phyloP scores from a whole-genome alignment of 2,329 filamentous ascomycete genomes.

The Falciphora oryzae region DNA sequence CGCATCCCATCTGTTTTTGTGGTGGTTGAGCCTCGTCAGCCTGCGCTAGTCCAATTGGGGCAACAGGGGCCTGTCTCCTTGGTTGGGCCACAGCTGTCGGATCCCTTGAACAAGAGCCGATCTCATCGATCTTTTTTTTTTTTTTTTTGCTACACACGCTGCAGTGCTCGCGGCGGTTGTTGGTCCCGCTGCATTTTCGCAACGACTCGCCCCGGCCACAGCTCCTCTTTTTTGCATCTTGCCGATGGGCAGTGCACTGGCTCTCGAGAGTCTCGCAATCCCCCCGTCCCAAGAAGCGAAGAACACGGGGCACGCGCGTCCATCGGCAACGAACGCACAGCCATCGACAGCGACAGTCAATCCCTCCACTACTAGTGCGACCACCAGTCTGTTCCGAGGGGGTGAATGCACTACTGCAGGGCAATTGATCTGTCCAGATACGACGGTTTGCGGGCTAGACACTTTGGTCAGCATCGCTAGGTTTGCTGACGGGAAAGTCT shows the following conservation, averaged over 20 bases:
- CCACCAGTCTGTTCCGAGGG: background rate
- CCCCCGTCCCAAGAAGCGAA: too few species aligned
- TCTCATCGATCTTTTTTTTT: background rate
- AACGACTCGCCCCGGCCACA: too few species aligned
- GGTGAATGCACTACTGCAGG: too few species aligned
- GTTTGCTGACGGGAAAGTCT: background rate
- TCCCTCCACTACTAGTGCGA: too few species aligned
- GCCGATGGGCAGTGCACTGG: too few species aligned
- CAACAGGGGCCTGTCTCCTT: background rate
- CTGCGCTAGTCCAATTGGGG: background rate
- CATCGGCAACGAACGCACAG: background rate
- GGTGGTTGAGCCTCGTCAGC: background rate
- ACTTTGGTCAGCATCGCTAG: background rate
- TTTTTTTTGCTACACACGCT: too few species aligned
- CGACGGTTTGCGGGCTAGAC: too few species aligned
- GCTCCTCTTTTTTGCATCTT: too few species aligned
- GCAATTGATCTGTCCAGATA: background rate
- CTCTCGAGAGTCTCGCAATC: too few species aligned
- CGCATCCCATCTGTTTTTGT: too few species aligned
- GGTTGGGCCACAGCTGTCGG: background rate
- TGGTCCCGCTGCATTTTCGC: background rate
- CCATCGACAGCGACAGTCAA: background rate
- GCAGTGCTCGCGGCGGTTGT: background rate
- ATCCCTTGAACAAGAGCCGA: background rate
- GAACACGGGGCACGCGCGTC: too few species aligned